A percentile compares a stretch with the other conserved stretches of the same genome.
Conservation (phyloP, 108 stramenopile genomes). For the Nitzschia palea region DNA sequence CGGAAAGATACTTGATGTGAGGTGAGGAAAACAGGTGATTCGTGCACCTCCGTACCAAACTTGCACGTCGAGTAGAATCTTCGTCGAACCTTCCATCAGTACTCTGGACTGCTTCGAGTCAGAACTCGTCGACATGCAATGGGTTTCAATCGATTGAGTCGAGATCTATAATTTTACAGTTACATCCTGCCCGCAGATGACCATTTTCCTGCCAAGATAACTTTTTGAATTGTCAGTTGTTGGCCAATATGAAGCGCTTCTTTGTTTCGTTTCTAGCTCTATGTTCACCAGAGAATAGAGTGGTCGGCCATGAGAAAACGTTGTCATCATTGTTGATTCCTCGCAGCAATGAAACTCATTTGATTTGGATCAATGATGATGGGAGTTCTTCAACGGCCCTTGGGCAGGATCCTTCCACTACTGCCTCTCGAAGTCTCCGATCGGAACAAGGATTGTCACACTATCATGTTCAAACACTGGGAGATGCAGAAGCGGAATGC, state of each 20-base stretch:
- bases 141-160: too few relatives aligned
- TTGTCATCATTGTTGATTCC: neutral
- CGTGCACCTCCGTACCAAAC: too few relatives aligned
- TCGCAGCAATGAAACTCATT: constrained; percentile 1
- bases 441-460: neutral
- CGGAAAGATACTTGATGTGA: too few relatives aligned
- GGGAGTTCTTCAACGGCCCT: neutral
- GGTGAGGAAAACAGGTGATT: too few relatives aligned
- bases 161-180: too few relatives aligned
- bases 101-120: too few relatives aligned
- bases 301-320: neutral
- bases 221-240: too few relatives aligned
- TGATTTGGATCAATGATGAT: neutral
- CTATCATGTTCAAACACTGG: neutral
- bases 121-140: too few relatives aligned
- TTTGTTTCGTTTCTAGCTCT: constrained; percentile 14
- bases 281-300: neutral
- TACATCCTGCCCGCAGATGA: too few relatives aligned
- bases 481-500: constrained; percentile 34
- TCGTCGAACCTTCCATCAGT: too few relatives aligned
- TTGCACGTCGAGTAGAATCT: too few relatives aligned
- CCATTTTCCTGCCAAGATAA: too few relatives aligned
- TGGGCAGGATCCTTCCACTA: neutral
- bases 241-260: constrained; percentile 15
- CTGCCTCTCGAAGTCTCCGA: neutral